Base-by-base conservation (phyloP, 2,329 filamentous ascomycete genomes). In the Aspergillus sp. region DNA sequence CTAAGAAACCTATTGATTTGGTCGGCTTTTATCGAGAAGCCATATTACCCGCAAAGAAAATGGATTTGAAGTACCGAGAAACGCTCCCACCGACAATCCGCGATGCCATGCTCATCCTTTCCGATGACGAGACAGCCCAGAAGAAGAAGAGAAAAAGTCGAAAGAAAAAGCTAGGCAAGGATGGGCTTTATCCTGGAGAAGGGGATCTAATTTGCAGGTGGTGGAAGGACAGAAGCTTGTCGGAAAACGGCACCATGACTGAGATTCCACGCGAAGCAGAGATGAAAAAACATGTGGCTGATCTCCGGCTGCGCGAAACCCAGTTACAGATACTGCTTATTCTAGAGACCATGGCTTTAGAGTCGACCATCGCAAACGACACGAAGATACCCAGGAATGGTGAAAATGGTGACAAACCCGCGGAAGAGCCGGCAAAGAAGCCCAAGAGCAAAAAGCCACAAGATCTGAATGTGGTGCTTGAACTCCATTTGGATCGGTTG, bases 311-410 rank as follows among this genome's bases (percentile, higher is more conserved):
- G 40, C 66, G 73, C 34, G 73, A 76, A 50, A 74, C 70, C 1
- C 69, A 75, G 48, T 58, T 76, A 41, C 73, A 76, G 52, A 69
- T 74, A 32, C 62, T 76, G n/a, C 57, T 75, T 30, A 69, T 75
- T 39, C 57, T 76, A 9, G 73, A 76, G 53, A 65, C 68, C 10
- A 66, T 76, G 48, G 63, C 66, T 32, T 51, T 74, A n/a, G 70
- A 74, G 48, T 55, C 58, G 10, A 52, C 49, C 43, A 12, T 50
- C 10, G 41, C 57, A 39, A 46, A 56, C 10, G 54, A 56, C 28
- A 52, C 51, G 10, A 55, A 49, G 40, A 9, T 53, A 19, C 19
- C 19, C 19, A 2, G 19, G 41, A 36, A 53, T 26, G 48, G 50
- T 12, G 51, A 52, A 7, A 53, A 59, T 32, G 51, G 42, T 12